phyloP scores from a whole-genome alignment of 2,329 filamentous ascomycete genomes.

The Aspergillus ruber region DNA sequence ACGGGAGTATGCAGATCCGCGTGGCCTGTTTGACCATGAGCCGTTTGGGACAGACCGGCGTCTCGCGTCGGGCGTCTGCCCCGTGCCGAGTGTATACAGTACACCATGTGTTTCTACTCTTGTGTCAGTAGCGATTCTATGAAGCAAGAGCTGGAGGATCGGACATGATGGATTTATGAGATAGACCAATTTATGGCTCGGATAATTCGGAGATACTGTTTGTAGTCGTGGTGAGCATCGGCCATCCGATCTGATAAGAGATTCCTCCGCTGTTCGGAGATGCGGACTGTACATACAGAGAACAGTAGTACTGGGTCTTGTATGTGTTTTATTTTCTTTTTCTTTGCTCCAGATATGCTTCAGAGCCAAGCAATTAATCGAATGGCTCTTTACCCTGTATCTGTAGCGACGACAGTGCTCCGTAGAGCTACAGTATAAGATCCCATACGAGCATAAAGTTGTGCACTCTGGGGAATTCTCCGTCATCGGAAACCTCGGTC shows the following conservation, averaged over 20 bases:
- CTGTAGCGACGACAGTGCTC: not conserved
- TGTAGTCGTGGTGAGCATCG: not conserved
- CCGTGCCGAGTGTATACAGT: too few relatives aligned
- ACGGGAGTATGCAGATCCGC: not conserved
- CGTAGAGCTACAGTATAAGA: too few relatives aligned
- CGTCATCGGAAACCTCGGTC: conserved; percentile 17
- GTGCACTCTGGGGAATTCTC: conserved; percentile 4
- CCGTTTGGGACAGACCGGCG: too few relatives aligned
- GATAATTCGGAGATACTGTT: too few relatives aligned
- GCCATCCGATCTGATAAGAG: not conserved
- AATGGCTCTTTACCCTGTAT: too few relatives aligned
- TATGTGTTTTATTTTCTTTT: not conserved
- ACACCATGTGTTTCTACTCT: too few relatives aligned
- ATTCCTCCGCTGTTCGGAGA: conserved; percentile 18
- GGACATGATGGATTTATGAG: not conserved
- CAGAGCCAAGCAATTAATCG: too few relatives aligned
- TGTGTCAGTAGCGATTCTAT: too few relatives aligned
- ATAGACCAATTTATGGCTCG: too few relatives aligned
- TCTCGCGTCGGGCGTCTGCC: not conserved
- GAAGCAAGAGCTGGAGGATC: not conserved
- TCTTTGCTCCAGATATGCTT: not conserved
- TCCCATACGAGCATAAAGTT: not conserved
- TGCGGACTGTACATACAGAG: not conserved
- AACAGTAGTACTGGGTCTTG: not conserved
- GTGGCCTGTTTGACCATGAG: not conserved